phyloP scores from a whole-genome alignment of 2,329 filamentous ascomycete species.

The Venturiaceae sp. region DNA sequence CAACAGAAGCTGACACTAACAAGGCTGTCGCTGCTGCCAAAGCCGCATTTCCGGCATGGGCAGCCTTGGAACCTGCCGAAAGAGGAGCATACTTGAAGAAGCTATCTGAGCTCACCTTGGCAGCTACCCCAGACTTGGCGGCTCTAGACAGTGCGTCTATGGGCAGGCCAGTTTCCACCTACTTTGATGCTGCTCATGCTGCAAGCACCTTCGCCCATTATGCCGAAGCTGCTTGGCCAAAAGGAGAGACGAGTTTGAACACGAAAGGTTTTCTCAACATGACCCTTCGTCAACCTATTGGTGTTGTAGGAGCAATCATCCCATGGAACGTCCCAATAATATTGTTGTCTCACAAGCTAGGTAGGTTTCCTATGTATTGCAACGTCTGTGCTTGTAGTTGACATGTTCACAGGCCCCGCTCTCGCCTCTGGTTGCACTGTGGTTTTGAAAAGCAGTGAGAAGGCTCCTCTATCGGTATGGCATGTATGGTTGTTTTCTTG shows the following conservation, averaged over 20 bases:
- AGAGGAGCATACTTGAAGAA: constrained; percentile 35
- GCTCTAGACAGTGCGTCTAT: constrained; percentile 6
- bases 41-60: constrained; percentile 37
- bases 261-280: constrained; percentile 38
- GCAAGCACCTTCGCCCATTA: constrained; percentile 31
- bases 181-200: constrained; percentile 11
- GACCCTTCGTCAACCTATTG: constrained; percentile 39
- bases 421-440: constrained; percentile 51
- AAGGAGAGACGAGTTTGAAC: constrained; percentile 38
- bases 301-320: constrained; percentile 47
- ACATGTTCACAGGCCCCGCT: constrained; percentile 36
- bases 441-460: constrained; percentile 53
- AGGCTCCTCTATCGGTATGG: constrained; percentile 47
- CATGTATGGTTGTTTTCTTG: constrained; percentile 9
- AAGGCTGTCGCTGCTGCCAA: constrained; percentile 34
- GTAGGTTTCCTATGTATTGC: not conserved
- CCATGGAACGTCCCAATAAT: constrained; percentile 46
- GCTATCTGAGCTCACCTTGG: constrained; percentile 36
- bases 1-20: constrained; percentile 33
- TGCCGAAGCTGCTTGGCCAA: constrained; percentile 33
- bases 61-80: constrained; percentile 26
- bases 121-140: not conserved
- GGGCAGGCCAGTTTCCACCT: constrained; percentile 6
- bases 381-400: constrained; percentile 29
- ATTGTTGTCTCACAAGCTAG: constrained; percentile 41